These are phyloP conservation scores for Schwanniomyces occidentalis DNA, from an alignment of 805 yeast genomes.

Conservation along the genomic window DNA sequence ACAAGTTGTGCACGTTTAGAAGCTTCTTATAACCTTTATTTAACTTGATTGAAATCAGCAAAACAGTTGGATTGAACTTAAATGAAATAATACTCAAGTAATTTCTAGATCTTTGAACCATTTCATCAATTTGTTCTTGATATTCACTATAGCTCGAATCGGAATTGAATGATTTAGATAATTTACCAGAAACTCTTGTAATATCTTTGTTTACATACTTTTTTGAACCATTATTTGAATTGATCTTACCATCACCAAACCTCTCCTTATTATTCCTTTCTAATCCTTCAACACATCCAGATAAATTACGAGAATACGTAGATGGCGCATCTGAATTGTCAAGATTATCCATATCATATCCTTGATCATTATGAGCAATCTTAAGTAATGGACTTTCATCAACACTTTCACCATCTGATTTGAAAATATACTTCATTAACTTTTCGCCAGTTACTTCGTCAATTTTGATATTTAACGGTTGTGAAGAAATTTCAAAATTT, in stretches of 20 bases:
- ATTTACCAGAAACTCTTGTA: too few species aligned
- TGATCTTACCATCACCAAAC: conserved; percentile 4
- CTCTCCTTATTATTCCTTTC: conserved; percentile 13
- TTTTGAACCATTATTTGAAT: too few species aligned
- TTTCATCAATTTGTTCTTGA: conserved; percentile 45
- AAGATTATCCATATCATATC: too few species aligned
- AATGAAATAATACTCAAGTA: conserved; percentile 68
- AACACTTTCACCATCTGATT: conserved; percentile 19
- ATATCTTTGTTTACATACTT: too few species aligned
- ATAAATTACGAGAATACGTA: too few species aligned
- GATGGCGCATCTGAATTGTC: too few species aligned
- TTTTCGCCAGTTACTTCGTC: conserved; percentile 42
- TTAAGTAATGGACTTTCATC: conserved; percentile 20
- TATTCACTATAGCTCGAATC: conserved; percentile 13
- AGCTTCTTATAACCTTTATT: conserved; percentile 33
- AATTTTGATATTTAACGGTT: conserved; percentile 38
- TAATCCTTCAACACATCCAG: conserved; percentile 8
- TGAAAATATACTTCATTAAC: conserved; percentile 38
- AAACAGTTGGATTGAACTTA: conserved; percentile 26
- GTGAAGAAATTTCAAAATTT: conserved; percentile 34
- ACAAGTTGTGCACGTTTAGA: conserved; percentile 39
- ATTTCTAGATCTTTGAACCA: conserved; percentile 75
- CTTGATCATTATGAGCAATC: too few species aligned
- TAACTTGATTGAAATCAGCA: conserved; percentile 37
- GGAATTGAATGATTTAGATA: conserved; percentile 1